Evolutionary conservation across 2,329 filamentous ascomycete species (phyloP).

Genomic region (Stagonosporopsis cucurbitacearum): DNA sequence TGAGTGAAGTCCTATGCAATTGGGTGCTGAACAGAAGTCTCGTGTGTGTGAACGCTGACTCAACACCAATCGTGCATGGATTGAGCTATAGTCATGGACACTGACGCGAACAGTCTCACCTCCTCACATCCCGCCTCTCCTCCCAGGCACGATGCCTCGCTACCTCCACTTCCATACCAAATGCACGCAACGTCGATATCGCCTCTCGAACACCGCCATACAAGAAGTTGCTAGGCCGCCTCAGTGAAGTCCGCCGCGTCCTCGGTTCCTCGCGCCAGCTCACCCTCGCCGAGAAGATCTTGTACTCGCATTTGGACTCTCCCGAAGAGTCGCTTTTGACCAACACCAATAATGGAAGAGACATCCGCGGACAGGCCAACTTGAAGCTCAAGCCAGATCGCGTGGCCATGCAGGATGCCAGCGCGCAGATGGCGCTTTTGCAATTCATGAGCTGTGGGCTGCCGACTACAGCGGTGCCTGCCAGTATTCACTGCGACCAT

Average conservation of each 20-base stretch:
- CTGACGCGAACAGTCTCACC: conserved; percentile 32
- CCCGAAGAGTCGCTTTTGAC: conserved; percentile 85
- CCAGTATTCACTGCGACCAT: conserved; percentile 98
- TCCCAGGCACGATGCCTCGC: conserved; percentile 39
- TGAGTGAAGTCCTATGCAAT: conserved; percentile 26
- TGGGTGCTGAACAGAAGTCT: neutral
- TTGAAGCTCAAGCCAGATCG: conserved; percentile 96
- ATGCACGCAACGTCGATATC: conserved; percentile 46
- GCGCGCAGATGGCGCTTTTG: conserved; percentile 95
- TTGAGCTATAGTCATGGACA: conserved; percentile 1
- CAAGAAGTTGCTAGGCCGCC: conserved; percentile 77
- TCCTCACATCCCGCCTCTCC: conserved; percentile 27
- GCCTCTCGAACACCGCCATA: conserved; percentile 76
- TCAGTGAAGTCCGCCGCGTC: conserved; percentile 76
- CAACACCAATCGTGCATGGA: neutral
- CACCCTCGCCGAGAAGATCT: conserved; percentile 95
- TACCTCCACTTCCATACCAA: conserved; percentile 38
- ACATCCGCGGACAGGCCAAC: conserved; percentile 86
- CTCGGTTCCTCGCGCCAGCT: conserved; percentile 70
- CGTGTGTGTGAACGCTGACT: no score
- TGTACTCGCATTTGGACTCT: conserved; percentile 93
- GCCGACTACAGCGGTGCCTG: conserved; percentile 86
- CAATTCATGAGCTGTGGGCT: conserved; percentile 99
- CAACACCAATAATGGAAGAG: conserved; percentile 80
- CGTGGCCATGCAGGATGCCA: conserved; percentile 99